Percentiles rank a stretch among this genome's conserved stretches.
Conservation (phyloP, 352 stramenopile species). For the Phytophthora crassamura region DNA sequence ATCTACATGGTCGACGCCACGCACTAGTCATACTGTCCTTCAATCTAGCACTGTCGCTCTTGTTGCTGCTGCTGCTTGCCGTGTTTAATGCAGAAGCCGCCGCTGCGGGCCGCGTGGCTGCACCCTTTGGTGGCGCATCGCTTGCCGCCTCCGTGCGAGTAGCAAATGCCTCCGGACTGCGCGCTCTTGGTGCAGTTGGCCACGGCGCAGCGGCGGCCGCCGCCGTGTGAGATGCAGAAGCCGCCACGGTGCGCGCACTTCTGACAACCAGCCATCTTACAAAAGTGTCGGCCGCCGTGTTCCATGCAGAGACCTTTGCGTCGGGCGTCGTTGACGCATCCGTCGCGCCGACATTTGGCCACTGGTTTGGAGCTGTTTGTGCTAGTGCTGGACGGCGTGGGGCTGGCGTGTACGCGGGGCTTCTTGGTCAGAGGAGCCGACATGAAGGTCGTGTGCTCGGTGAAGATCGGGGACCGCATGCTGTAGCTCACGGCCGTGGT, state of each 20-base stretch:
- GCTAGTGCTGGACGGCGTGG: constrained; percentile 33
- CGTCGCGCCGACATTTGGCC: constrained; percentile 64
- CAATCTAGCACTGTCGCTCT: constrained; percentile 15
- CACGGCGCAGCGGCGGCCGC: constrained; percentile 76
- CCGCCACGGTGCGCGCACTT: constrained; percentile 86
- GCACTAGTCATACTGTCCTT: constrained; percentile 22
- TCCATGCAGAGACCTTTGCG: constrained; percentile 89
- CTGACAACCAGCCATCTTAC: constrained; percentile 82
- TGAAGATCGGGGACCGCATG: constrained; percentile 32
- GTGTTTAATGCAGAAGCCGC: constrained; percentile 87
- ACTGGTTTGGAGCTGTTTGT: constrained; percentile 28
- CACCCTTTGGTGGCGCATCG: constrained; percentile 78
- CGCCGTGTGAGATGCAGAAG: constrained; percentile 85
- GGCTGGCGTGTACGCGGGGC: constrained; percentile 34
- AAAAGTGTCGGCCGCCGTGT: constrained; percentile 87
- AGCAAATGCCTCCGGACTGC: constrained; percentile 85
- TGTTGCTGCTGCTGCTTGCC: constrained; percentile 64
- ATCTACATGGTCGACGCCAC: constrained; percentile 21
- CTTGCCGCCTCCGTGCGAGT: constrained; percentile 86
- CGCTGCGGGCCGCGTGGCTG: constrained; percentile 78
- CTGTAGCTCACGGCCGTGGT: constrained; percentile 21
- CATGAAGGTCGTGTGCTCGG: constrained; percentile 28
- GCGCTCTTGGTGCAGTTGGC: constrained; percentile 80
- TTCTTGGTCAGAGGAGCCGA: constrained; percentile 30
- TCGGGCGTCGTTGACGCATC: constrained; percentile 74